Base-by-base conservation (phyloP, 768 basidiomycete genomes). In the Termitomyces titanicus region DNA sequence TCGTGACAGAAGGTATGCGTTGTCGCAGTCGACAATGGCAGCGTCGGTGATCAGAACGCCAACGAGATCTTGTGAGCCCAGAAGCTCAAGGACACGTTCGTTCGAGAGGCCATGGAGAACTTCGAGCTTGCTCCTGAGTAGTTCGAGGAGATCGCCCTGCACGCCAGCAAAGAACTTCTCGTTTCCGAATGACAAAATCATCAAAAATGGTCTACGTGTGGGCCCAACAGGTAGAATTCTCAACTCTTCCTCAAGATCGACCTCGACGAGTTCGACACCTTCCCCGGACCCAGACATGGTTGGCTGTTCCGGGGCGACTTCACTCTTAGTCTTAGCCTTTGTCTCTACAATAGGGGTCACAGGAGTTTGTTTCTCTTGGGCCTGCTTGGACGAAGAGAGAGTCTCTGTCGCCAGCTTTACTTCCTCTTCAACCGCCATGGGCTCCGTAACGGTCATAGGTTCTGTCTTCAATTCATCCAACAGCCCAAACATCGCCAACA, bases 401-500 rank as follows among this genome's bases (percentile, higher is more conserved):
- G 5, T 34, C 33, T 35, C 20, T 34, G 38, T 39, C 18, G 38
- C 38, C 18, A 11, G 38, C 18, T 39, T 39, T 24, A 20, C 46
- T n/a, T 47, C 11, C 8, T 47, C 25, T n/a, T n/a, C n/a, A n/a
- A n/a, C n/a, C 18, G n/a, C 31, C 3, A 18, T 18, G 4, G 37
- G 37, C 24, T 27, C 22, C 9, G 24, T 10, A 37, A 15, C 22
- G 12, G 2, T 44, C n/a, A 8, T 9, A 44, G 43, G 17, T 27
- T 47, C 20, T n/a, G 7, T 33, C 5, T 35, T 34, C 22, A 18
- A 29, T 9, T 25, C 40, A 12, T 72, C 70, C 25, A 73, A 61
- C 35, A 74, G 51, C 22, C 67, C 70, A 18, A 72, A 68, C 72
- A 78, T 74, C 11, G 74, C 71, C 20, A 75, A 55, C 27, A 74